Evolutionary conservation across 179 eudicot species (phyloP).

Genomic region (Silene noctiflora): DNA sequence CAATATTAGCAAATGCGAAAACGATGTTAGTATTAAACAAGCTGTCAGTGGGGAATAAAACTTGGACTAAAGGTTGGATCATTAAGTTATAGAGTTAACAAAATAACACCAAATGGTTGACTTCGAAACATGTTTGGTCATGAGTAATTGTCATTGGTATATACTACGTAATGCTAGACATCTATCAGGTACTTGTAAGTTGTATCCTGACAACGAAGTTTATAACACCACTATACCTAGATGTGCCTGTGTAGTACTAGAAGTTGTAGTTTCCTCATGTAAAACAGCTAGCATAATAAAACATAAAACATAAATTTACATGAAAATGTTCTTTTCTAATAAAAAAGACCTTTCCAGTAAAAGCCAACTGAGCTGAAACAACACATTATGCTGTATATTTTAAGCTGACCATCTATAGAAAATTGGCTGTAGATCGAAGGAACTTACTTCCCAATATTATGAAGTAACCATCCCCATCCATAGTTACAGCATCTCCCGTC

Average conservation of each 20-base stretch:
- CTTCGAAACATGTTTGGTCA: background rate
- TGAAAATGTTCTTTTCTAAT: background rate
- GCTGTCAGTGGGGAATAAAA: background rate
- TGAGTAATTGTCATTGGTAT: background rate
- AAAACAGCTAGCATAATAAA: background rate
- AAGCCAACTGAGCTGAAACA: background rate
- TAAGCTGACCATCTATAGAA: background rate
- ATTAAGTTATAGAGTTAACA: background rate
- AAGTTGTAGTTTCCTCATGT: background rate
- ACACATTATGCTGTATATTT: conserved; percentile 1
- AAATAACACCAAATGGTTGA: background rate
- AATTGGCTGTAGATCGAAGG: background rate
- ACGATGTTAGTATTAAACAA: too few relatives aligned
- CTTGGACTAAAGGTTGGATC: background rate
- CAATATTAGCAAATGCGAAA: too few relatives aligned
- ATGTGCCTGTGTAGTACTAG: background rate
- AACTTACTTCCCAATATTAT: conserved; percentile 91
- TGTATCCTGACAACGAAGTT: background rate
- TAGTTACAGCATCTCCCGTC: conserved; percentile 87
- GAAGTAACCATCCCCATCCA: conserved; percentile 95
- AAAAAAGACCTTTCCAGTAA: background rate
- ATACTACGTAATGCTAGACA: background rate
- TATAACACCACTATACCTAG: background rate
- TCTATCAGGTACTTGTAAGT: background rate
- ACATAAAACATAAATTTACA: background rate